A percentile compares a stretch with the other conserved stretches of the same genome.
These are phyloP conservation scores for Scopulariopsis brevicaulis DNA, from an alignment of 2,329 filamentous ascomycete genomes.

Conservation along the genomic window DNA sequence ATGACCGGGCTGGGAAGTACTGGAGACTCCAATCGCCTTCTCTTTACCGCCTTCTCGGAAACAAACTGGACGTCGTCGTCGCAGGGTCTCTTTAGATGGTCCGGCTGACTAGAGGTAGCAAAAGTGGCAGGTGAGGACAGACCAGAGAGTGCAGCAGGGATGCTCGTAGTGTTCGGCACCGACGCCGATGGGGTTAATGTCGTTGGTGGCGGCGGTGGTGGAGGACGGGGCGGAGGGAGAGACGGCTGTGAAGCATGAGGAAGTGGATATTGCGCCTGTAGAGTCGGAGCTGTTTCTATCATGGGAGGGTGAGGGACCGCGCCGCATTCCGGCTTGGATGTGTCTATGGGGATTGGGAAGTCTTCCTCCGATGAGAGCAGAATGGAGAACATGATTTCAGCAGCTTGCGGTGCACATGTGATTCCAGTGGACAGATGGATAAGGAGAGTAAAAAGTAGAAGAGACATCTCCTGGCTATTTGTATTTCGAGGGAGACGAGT, in stretches of 20 bases:
- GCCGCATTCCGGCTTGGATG: background rate
- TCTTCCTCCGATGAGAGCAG: slow-evolving; percentile 1
- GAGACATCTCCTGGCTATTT: background rate
- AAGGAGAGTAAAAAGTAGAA: background rate
- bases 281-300: background rate
- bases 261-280: background rate
- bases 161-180: background rate
- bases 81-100: slow-evolving; percentile 10
- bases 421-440: background rate
- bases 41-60: slow-evolving; percentile 30
- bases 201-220: background rate
- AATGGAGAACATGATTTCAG: slow-evolving; percentile 1
- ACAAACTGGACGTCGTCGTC: slow-evolving; percentile 33
- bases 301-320: background rate
- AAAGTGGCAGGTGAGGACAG: background rate
- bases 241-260: background rate
- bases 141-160: background rate
- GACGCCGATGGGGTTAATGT: background rate
- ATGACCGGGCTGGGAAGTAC: background rate
- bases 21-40: slow-evolving; percentile 9
- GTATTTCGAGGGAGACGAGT: background rate
- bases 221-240: background rate
- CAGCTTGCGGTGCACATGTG: background rate
- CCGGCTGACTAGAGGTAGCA: background rate
- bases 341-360: background rate